Percentiles rank a stretch among this genome's conserved stretches.
Conservation (phyloP, 2,329 filamentous ascomycete genomes). For the Aspergillus ochraceoroseus region DNA sequence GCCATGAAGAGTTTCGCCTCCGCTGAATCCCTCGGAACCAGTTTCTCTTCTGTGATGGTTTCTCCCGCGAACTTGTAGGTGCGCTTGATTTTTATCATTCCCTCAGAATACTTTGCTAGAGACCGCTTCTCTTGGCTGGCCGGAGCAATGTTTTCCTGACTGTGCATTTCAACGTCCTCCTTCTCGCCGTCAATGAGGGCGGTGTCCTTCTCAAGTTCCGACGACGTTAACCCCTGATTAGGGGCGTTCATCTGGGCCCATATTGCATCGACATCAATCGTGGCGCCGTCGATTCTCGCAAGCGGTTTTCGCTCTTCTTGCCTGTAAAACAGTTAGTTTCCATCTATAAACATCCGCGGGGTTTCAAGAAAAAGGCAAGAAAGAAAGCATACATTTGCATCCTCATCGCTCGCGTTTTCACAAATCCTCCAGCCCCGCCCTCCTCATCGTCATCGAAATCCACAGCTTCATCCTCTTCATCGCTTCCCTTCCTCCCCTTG, state of each 20-base stretch:
- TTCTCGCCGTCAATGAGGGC: slow-evolving; percentile 12
- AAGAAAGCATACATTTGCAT: slow-evolving; percentile 41
- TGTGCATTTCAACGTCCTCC: slow-evolving; percentile 18
- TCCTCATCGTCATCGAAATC: slow-evolving; percentile 41
- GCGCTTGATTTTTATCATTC: slow-evolving; percentile 53
- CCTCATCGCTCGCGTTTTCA: slow-evolving; percentile 53
- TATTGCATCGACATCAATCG: slow-evolving; percentile 52
- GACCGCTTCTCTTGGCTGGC: slow-evolving; percentile 8
- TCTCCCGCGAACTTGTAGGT: slow-evolving; percentile 57
- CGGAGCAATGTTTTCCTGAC: slow-evolving; percentile 2
- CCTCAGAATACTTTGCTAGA: slow-evolving; percentile 30
- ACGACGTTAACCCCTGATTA: slow-evolving; percentile 16
- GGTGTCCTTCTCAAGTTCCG: slow-evolving; percentile 19
- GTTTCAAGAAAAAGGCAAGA: background rate
- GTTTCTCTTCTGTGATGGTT: slow-evolving; percentile 51
- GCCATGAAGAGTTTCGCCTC: slow-evolving; percentile 53
- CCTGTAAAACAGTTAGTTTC: slow-evolving; percentile 25
- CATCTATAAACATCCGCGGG: background rate
- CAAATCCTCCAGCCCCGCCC: slow-evolving; percentile 48
- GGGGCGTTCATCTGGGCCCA: slow-evolving; percentile 51
- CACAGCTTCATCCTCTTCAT: slow-evolving; percentile 36
- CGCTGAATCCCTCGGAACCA: slow-evolving; percentile 50
- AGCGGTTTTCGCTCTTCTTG: slow-evolving; percentile 48
- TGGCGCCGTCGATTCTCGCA: slow-evolving; percentile 48
- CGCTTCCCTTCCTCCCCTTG: slow-evolving; percentile 29